These are phyloP conservation scores for Epichloe elymi DNA, from an alignment of 2,329 filamentous ascomycete genomes.

Conservation along the genomic window DNA sequence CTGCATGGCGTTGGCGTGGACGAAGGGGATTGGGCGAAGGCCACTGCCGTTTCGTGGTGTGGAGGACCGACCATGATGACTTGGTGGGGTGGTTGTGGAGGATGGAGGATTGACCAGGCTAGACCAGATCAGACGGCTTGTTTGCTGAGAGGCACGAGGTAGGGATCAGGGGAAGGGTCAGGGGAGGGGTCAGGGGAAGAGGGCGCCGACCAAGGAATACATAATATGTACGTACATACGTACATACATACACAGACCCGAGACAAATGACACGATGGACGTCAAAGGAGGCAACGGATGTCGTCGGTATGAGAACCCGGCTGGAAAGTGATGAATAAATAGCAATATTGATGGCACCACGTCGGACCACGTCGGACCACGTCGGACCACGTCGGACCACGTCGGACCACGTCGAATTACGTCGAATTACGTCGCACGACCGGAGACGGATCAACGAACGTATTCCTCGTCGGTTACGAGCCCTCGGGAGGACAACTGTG, in stretches of 20 bases:
- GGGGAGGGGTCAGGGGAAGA: too few species aligned
- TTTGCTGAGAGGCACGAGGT: too few species aligned
- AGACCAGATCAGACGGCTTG: too few species aligned
- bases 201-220: too few species aligned
- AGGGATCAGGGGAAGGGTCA: too few species aligned
- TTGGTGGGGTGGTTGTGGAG: neutral
- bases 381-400: neutral
- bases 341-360: too few species aligned
- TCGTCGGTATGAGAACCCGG: too few species aligned
- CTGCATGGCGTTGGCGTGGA: constrained; percentile 18
- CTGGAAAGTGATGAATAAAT: too few species aligned
- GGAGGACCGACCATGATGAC: constrained; percentile 9
- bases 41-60: constrained; percentile 9
- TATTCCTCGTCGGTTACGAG: neutral
- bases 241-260: too few species aligned
- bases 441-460: neutral
- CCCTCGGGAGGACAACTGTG: neutral
- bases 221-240: too few species aligned
- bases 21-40: constrained; percentile 13
- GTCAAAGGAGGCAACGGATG: too few species aligned
- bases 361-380: neutral
- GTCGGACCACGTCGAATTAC: neutral
- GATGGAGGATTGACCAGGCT: neutral
- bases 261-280: too few species aligned
- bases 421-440: neutral